phyloP scores from a whole-genome alignment of 345 rosid genomes.

The Syzygium jambos region DNA sequence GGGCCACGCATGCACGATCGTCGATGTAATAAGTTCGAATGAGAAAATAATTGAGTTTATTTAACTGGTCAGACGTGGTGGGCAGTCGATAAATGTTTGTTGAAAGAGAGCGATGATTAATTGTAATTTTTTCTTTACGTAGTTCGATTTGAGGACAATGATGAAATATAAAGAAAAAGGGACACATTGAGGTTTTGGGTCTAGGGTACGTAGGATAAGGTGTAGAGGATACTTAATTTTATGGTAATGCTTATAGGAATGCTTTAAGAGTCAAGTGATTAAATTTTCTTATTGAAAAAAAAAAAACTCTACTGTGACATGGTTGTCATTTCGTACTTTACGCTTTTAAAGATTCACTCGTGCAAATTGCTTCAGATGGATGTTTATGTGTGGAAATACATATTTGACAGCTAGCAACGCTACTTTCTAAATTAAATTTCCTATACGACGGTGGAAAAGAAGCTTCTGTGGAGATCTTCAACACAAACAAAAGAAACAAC shows the following conservation, averaged over 20 bases:
- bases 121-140: not conserved
- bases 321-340: not conserved
- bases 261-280: not conserved
- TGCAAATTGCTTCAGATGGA: not conserved
- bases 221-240: not conserved
- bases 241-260: not conserved
- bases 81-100: not conserved
- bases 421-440: not conserved
- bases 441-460: not conserved
- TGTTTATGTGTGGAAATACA: not conserved
- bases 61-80: not conserved
- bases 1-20: not conserved
- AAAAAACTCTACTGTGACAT: not conserved
- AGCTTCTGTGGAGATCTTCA: not conserved
- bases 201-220: not conserved
- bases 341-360: not conserved
- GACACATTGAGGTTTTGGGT: not conserved
- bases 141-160: not conserved
- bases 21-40: not conserved
- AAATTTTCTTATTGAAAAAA: not conserved
- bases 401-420: not conserved
- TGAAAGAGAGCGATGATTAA: not conserved
- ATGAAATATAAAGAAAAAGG: not conserved
- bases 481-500: accelerated
- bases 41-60: not conserved